Base-by-base conservation (phyloP, 2,329 filamentous ascomycete species). In the Diaporthe longicolla region DNA sequence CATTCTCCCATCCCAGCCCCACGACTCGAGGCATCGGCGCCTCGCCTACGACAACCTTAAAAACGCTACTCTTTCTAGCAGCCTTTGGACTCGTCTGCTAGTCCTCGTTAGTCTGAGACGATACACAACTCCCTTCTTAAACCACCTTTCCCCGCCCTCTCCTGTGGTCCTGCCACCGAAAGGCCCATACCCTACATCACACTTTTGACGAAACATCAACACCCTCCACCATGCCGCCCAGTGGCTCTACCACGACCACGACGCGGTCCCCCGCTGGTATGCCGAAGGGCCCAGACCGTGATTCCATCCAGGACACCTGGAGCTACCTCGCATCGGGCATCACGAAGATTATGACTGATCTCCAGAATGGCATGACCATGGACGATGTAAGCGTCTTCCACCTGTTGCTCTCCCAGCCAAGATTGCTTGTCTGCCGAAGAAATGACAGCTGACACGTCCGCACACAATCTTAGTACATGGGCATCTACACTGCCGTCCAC, bases 401-500 rank as follows among this genome's bases (percentile, higher is more conserved):
- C 35, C 76, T 32, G 29, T 63, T 63, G 21, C 29, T n/a, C 15
- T 17, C 3, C 26, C 19, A 40, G 29, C 15, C 24, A 11, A 37
- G 6, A 35, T 59, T 40, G 24, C 66, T 55, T 70, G 57, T 76
- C 8, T 77, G 72, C 77, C 71, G 43, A 59, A 45, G 37, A 52
- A 48, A 6, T 75, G 79, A 29, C n/a, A 43, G 79, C 75, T 59
- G 54, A 66, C n/a, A 24, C 65, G n/a, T 55, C 21, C 1, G 9
- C 37, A 40, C 37, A 40, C 37, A 40, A 40, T 40, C 37, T 4
- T 40, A 93, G 88, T 98, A 98, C 85, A 98, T 98, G 96, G 95
- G 94, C 73, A 92, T 98, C 75, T 98, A 98, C 85, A 98, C 96
- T 70, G 95, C 95, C 75, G 97, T 99, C 66, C 97, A 99, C 86